Evolutionary conservation across 129 eudicot genomes (phyloP), one percentile per base, ranked within the genome.

Genomic region (Artemisia tridentata): DNA sequence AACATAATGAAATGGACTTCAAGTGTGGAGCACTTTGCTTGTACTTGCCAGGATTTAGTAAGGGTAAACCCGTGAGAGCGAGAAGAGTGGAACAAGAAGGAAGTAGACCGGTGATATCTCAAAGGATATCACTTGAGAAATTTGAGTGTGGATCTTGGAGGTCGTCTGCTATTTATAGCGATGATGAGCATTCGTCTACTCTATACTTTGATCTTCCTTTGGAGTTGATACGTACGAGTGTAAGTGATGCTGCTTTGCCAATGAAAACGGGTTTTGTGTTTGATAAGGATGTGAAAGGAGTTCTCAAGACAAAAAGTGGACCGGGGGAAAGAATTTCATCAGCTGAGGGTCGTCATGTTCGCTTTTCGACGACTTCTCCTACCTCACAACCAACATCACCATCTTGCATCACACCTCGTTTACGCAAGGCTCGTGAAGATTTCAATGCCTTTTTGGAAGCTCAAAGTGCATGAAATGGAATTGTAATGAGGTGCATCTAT

Each of bases 91-190:
- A 79, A 61, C 64, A 78, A 34, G 80, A 31, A 68, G 13, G 49
- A 3, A 76, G 27, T 31, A 63, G 14, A 31, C 20, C 68, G 10
- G 63, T 79, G 15, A 80, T 89, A 34, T 92, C 98, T 13, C 82
- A 79, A 50, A 83, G 81, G 23, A 83, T 86, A 16, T 92, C 96
- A 7, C 74, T 92, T 25, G 96, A 92, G 79, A 89, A 83, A 67
- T 92, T 92, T 16, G 95, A 92, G 69, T 89, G 96, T 57, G 98
- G 89, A 34, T 89, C 96, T 0, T 89, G 89, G 91, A 79, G 79
- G 27, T 92, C 98, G 20, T 86, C 96, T 1, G 85, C 85, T 2
- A 52, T 81, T 50, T 63, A 85, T 10, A 62, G 80, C 15, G 89
- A 83, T 2, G 82, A 67, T 31, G 91, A 71, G 0, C 74, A 73